A percentile compares a stretch with the other conserved stretches of the same genome.
Evolutionary conservation across 2,329 filamentous ascomycete species (phyloP).

Genomic region (Sporothrix pseudoabietina): DNA sequence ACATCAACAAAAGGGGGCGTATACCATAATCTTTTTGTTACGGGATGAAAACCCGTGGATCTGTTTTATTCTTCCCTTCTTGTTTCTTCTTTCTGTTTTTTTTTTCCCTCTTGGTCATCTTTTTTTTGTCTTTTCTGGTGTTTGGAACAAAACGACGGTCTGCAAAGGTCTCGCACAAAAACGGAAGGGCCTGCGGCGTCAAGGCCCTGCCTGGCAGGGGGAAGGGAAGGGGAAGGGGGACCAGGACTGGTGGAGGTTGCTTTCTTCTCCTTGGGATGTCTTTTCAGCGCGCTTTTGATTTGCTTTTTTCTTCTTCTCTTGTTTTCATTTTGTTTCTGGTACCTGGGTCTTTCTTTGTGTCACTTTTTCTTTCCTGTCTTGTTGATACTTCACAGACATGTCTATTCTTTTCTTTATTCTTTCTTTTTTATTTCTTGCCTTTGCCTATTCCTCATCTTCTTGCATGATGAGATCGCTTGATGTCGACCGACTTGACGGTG

Average conservation of each 20-base stretch:
- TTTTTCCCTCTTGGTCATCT: neutral
- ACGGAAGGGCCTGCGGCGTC: constrained; percentile 22
- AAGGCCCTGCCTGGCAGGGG: constrained; percentile 16
- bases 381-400: neutral
- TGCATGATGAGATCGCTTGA: neutral
- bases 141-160: constrained; percentile 24
- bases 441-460: neutral
- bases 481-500: neutral
- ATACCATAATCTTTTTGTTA: constrained; percentile 12
- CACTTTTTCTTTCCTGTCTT: neutral
- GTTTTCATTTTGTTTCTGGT: neutral
- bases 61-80: neutral
- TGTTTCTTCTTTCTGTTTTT: neutral
- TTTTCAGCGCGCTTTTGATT: neutral
- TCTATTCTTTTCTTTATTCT: neutral
- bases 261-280: neutral
- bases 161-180: constrained; percentile 22
- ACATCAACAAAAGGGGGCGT: constrained; percentile 19
- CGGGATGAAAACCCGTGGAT: neutral
- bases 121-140: constrained; percentile 21
- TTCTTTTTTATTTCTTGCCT: neutral
- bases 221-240: neutral
- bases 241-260: neutral
- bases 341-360: neutral
- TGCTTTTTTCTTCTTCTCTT: neutral